Evolutionary conservation across 192 early-diverging fungal species (phyloP), one percentile per base, ranked within the genome.

Genomic region (Backusella liffmaniae): DNA sequence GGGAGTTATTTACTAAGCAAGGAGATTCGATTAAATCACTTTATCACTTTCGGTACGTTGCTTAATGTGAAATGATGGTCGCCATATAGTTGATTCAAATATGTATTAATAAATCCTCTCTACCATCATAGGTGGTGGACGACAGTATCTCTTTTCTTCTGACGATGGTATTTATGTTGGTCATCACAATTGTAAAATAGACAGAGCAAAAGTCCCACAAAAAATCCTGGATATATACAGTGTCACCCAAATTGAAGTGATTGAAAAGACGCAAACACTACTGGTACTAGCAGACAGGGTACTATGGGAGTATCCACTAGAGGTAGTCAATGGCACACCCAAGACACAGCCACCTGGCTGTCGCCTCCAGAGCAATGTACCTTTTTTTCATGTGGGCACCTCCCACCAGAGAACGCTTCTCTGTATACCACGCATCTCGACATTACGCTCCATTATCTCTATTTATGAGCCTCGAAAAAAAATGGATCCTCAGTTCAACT

Each of bases 201-300:
- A 35, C 80, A 84, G 72, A 77, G 84, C 72, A 78, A 82, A 75
- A 85, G 83, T 68, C 80, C 80, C 80, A 13, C 73, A 74, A 30
- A 66, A 74, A 23, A 56, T 90, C 37, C 77, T 97, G 35, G 79
- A 84, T 35, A 66, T 95, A 34, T 93, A 96, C 70, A 91, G 89
- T 77, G 91, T 97, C 39, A 87, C 83, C 34, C 96, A 99, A 82
- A 86, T 99, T 42, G 94, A 96, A 78, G 90, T 95, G n/a, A 77
- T 98, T 65, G 91, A 92, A 75, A 85, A 92, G 18, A 87, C 88
- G 66, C 91, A 93, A 35, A 86, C 95, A 67, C 78, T 99, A 71
- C 84, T 96, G 16, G 87, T 98, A n/a, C 82, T 97, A 23, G 88
- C 96, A 7, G 95, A 93, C 88, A 90, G 86, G 76, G 82, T 82